These are phyloP conservation scores for Aspergillus nidulans DNA, from an alignment of 495 filamentous ascomycete genomes.

Conservation along the genomic window DNA sequence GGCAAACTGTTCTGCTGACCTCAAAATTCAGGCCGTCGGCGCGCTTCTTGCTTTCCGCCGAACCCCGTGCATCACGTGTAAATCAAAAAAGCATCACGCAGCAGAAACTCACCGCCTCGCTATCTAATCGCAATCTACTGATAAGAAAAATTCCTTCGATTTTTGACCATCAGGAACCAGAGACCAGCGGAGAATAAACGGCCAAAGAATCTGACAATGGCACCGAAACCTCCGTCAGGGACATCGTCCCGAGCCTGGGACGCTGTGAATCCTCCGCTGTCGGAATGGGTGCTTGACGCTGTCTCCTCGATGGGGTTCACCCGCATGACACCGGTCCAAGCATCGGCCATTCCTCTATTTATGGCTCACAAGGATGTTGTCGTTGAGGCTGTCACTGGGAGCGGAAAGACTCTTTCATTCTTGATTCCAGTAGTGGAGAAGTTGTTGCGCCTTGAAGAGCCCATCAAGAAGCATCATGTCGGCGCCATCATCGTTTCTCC, in stretches of 20 bases:
- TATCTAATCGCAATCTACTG: slow-evolving; percentile 22
- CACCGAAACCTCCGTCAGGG: slow-evolving; percentile 34
- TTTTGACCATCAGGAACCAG: not conserved
- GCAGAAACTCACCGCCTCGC: slow-evolving; percentile 22
- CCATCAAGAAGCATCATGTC: slow-evolving; percentile 82
- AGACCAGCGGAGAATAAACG: not conserved
- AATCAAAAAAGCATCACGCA: not conserved
- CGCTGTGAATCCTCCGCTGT: slow-evolving; percentile 69
- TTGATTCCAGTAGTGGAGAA: slow-evolving; percentile 85
- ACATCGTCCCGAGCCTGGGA: slow-evolving; percentile 65
- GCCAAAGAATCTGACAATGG: slow-evolving; percentile 21
- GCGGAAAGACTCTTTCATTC: slow-evolving; percentile 90
- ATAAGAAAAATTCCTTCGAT: slow-evolving; percentile 6
- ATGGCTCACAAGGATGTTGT: slow-evolving; percentile 94
- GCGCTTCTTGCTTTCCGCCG: slow-evolving; percentile 5
- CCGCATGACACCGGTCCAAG: slow-evolving; percentile 90
- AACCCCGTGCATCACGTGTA: slow-evolving; percentile 13
- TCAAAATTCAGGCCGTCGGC: slow-evolving; percentile 1
- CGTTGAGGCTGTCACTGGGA: slow-evolving; percentile 93
- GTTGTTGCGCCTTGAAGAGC: slow-evolving; percentile 68
- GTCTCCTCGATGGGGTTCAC: slow-evolving; percentile 78
- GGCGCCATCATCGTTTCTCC: slow-evolving; percentile 88
- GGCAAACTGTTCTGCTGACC: slow-evolving; percentile 4
- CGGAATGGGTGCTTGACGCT: slow-evolving; percentile 86
- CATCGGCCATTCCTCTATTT: slow-evolving; percentile 88